phyloP scores from a whole-genome alignment of 1,284 basidiomycete genomes.

The Naganishia sp. region DNA sequence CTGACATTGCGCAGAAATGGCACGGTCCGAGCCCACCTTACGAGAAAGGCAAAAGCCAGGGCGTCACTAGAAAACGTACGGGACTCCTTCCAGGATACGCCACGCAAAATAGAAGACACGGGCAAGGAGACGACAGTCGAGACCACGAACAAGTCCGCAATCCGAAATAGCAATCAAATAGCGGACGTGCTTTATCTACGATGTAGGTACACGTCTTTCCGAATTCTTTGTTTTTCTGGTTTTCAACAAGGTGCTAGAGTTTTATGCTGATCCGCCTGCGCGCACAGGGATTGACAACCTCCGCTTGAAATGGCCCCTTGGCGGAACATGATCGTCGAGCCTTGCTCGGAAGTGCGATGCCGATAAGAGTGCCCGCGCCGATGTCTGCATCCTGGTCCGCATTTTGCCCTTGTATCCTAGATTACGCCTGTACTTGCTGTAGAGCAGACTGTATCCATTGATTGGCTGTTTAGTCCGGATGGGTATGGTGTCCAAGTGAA shows the following conservation, averaged over 20 bases:
- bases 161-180: slow-evolving; percentile 64
- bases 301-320: slow-evolving; percentile 75
- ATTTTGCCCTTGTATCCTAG: too few relatives aligned
- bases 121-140: slow-evolving; percentile 9
- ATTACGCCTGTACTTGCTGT: too few relatives aligned
- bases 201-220: slow-evolving; percentile 54
- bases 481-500: not conserved
- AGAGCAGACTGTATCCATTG: slow-evolving; percentile 6
- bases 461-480: not conserved
- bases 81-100: slow-evolving; percentile 7
- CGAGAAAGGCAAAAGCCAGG: slow-evolving; percentile 16
- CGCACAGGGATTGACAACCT: slow-evolving; percentile 78
- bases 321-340: slow-evolving; percentile 2
- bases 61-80: slow-evolving; percentile 14
- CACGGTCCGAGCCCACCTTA: slow-evolving; percentile 71
- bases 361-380: too few relatives aligned
- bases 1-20: slow-evolving; percentile 59
- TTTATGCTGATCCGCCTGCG: not conserved
- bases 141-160: slow-evolving; percentile 15
- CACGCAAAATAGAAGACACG: not conserved
- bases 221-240: slow-evolving; percentile 1
- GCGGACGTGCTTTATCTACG: slow-evolving; percentile 91
- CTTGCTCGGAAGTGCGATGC: too few relatives aligned
- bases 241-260: not conserved
- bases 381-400: too few relatives aligned